Conservation (phyloP, 2,329 filamentous ascomycete species). For the Cladophialophora yegresii region DNA sequence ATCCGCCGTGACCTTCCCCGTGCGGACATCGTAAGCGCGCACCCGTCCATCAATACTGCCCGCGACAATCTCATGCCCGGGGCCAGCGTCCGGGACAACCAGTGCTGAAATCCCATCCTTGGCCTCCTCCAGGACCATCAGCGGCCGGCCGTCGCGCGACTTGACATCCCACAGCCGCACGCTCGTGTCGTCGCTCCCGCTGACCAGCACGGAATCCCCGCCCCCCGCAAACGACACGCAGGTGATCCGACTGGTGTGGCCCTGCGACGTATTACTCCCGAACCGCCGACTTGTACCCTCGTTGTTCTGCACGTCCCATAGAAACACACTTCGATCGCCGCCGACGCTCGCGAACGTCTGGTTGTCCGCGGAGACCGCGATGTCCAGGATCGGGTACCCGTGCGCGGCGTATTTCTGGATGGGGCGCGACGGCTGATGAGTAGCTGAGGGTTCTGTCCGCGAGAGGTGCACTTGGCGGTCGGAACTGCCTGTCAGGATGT, state of each 20-base stretch:
- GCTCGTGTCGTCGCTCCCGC: conserved; percentile 71
- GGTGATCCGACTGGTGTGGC: conserved; percentile 74
- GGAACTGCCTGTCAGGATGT: conserved; percentile 80
- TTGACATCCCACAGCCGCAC: conserved; percentile 75
- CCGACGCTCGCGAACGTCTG: conserved; percentile 82
- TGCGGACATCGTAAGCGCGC: conserved; percentile 78
- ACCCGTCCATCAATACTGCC: conserved; percentile 85
- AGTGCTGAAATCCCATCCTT: conserved; percentile 58
- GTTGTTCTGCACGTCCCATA: conserved; percentile 89
- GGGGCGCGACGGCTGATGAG: conserved; percentile 49
- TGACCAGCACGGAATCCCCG: conserved; percentile 71
- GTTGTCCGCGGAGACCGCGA: conserved; percentile 74
- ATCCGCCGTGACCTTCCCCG: conserved; percentile 70
- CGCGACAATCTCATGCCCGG: conserved; percentile 61
- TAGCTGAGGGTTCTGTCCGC: conserved; percentile 57
- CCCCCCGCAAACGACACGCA: conserved; percentile 72
- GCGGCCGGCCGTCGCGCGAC: conserved; percentile 58
- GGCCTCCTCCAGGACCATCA: conserved; percentile 74
- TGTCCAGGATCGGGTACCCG: conserved; percentile 85
- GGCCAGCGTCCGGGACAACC: conserved; percentile 20
- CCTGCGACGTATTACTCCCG: conserved; percentile 55
- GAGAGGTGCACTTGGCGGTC: conserved; percentile 85
- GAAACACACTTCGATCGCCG: conserved; percentile 85
- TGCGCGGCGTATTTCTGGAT: conserved; percentile 90
- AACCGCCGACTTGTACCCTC: conserved; percentile 72